Evolutionary conservation across 768 basidiomycete genomes (phyloP).

Genomic region (Lentinula lateritia): DNA sequence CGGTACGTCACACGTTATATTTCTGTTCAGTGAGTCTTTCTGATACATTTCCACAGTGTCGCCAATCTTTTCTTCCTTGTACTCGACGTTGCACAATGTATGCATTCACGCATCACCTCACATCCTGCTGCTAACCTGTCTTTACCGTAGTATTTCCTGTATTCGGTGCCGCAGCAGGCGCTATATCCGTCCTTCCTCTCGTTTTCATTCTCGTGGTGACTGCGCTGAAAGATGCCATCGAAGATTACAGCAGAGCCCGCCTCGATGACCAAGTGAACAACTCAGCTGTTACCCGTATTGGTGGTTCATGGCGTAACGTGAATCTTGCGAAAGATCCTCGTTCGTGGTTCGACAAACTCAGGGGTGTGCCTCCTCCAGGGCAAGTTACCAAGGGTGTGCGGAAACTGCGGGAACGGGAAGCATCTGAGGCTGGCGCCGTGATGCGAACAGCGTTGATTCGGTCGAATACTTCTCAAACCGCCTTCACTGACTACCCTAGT

Average conservation of each 20-base stretch:
- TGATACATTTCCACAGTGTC: conserved; percentile 37
- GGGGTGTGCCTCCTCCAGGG: conserved; percentile 67
- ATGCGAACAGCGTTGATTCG: conserved; percentile 59
- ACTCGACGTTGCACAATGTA: conserved; percentile 77
- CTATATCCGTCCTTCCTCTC: conserved; percentile 79
- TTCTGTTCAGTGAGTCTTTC: neutral
- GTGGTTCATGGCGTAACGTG: conserved; percentile 79
- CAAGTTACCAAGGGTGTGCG: conserved; percentile 80
- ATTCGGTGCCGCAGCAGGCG: conserved; percentile 83
- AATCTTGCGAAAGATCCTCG: conserved; percentile 81
- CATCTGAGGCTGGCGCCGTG: conserved; percentile 48
- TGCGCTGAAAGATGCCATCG: conserved; percentile 92
- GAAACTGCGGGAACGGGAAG: conserved; percentile 80
- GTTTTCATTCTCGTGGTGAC: conserved; percentile 85
- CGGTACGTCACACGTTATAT: conserved; percentile 41
- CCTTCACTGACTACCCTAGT: conserved; percentile 21
- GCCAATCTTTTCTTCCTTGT: conserved; percentile 92
- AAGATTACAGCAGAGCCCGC: conserved; percentile 86
- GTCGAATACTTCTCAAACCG: conserved; percentile 18
- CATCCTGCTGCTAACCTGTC: conserved; percentile 1
- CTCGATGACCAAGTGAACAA: conserved; percentile 95
- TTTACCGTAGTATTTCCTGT: conserved; percentile 67
- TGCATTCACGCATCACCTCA: conserved; percentile 12
- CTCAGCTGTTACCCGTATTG: conserved; percentile 85
- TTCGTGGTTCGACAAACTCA: conserved; percentile 66